These are phyloP conservation scores for Candida fluviatilis DNA, from an alignment of 805 yeast species.

Conservation along the genomic window DNA sequence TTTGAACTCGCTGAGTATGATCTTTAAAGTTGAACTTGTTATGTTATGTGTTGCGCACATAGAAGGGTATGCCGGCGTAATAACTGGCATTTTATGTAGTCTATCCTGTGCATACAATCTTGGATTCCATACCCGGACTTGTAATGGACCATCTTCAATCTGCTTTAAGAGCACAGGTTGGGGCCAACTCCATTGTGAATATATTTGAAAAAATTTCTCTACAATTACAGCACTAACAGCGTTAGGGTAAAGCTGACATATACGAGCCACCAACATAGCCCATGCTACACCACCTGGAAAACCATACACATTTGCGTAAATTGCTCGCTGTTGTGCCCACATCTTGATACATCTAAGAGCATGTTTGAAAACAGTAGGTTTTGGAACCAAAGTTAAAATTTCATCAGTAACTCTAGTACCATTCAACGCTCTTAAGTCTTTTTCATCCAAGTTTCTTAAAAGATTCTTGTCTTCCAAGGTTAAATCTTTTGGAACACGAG, in stretches of 20 bases:
- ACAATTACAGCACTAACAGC: conserved; percentile 91
- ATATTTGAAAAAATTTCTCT: conserved; percentile 82
- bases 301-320: conserved; percentile 92
- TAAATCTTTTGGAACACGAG: conserved; percentile 74
- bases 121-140: conserved; percentile 97
- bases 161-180: conserved; percentile 91
- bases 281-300: conserved; percentile 99
- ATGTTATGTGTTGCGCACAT: conserved; percentile 99
- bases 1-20: conserved; percentile 72
- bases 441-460: conserved; percentile 83
- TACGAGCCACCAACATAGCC: conserved; percentile 99
- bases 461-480: conserved; percentile 82
- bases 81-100: conserved; percentile 93
- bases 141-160: conserved; percentile 96
- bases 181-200: conserved; percentile 95
- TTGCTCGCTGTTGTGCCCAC: conserved; percentile 95
- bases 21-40: conserved; percentile 78
- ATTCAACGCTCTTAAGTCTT: conserved; percentile 82
- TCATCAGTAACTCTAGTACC: conserved; percentile 98
- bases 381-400: conserved; percentile 83
- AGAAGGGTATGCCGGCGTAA: conserved; percentile 96
- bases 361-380: conserved; percentile 86
- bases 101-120: conserved; percentile 84
- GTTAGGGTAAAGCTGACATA: conserved; percentile 94
- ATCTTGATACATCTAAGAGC: conserved; percentile 89